Evolutionary conservation across 2,329 filamentous ascomycete genomes (phyloP), one percentile per base, ranked within the genome.

Genomic region (Clonostachys rosea): DNA sequence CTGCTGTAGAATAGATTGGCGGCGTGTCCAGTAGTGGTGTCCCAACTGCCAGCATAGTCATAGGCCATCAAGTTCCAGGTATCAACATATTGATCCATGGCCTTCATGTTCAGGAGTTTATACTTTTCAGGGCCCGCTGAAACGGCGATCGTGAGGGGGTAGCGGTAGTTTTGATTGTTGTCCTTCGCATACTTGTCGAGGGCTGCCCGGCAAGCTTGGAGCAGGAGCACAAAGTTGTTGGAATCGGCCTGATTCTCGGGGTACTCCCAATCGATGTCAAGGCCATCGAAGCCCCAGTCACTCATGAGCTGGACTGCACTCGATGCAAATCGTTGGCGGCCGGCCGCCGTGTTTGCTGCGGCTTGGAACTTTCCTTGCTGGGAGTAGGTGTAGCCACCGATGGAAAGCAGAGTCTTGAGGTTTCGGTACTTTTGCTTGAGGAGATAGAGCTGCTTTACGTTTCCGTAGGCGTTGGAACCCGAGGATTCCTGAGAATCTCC

Each of bases 331-430:
- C 62, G 76, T 30, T 74, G 71, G 7, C 91, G 79, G 10, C 89
- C 89, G 18, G 77, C 66, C 0, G 81, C 73, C 0, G 87, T 90
- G 36, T 86, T 86, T 1, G 86, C 86, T 0, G 90, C 86, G 24
- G 68, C 70, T n/a, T 80, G 77, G 66, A 96, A 95, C 69, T 95
- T 94, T 45, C 76, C 56, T 36, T 59, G 40, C 63, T 79, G 73
- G 51, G 85, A 89, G 65, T 95, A 96, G 0, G 90, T 95, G 90
- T 90, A 96, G 45, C 91, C 91, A 51, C 91, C 91, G 51, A 96
- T 89, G 46, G 86, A 91, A 5, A 96, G 78, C 11, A 96, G 75
- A 4, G 94, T 74, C 65, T 96, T 96, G 50, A 96, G 74, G 55
- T 91, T 84, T 42, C 90, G 85, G 65, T 96, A 87, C 51, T 77